Conservation (phyloP, 129 eudicot species). For the Mikania micrantha region DNA sequence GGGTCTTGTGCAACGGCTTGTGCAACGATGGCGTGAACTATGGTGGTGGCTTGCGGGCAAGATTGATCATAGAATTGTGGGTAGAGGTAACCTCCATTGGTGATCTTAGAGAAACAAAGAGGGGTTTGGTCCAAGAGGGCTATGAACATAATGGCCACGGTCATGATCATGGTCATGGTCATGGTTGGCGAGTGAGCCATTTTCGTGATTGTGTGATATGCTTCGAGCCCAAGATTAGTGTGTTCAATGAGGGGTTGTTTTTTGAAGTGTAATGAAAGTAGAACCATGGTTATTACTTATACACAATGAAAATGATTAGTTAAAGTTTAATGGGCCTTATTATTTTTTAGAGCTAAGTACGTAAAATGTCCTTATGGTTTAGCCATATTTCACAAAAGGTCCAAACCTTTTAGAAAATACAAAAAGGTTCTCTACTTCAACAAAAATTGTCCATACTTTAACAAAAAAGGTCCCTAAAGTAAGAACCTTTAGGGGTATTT, state of each 20-base stretch:
- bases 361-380: no score
- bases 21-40: conserved; percentile 52
- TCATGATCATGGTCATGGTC: conserved; percentile 6
- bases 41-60: conserved; percentile 55
- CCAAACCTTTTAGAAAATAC: no score
- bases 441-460: no score
- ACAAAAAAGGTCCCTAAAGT: no score
- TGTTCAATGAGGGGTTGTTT: conserved; percentile 12
- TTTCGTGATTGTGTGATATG: conserved; percentile 5
- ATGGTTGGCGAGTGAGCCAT: conserved; percentile 15
- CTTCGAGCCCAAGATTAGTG: conserved; percentile 1
- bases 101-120: conserved; percentile 24
- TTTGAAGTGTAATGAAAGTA: not conserved
- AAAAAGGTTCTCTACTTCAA: no score
- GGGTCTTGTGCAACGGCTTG: conserved; percentile 67
- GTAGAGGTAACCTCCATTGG: conserved; percentile 54
- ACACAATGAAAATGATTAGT: not conserved
- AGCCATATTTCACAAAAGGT: no score
- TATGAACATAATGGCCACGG: not conserved
- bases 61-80: conserved; percentile 77
- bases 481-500: no score
- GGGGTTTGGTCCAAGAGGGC: conserved; percentile 14
- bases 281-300: conserved; percentile 16
- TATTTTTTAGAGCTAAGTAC: no score
- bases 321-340: not conserved